phyloP scores from a whole-genome alignment of 805 yeast species.

The Metschnikowia baotianmanensis region DNA sequence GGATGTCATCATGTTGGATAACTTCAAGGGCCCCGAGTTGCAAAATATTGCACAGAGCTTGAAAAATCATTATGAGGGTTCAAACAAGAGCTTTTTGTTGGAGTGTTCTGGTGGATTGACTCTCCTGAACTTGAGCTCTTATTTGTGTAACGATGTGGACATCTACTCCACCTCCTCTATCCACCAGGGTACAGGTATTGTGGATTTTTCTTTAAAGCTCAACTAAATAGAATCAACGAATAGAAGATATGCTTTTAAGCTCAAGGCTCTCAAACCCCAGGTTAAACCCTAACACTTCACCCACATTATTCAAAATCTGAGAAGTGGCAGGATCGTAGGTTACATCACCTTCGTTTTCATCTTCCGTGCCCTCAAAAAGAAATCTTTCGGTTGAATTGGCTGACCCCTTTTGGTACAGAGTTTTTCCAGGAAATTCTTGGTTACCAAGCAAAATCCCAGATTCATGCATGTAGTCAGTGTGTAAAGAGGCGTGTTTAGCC shows the following conservation, averaged over 20 bases:
- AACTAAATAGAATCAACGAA: constrained; percentile 24
- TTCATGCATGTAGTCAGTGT: constrained; percentile 6
- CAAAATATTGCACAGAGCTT: constrained; percentile 61
- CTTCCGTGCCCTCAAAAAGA: constrained; percentile 5
- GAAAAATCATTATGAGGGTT: constrained; percentile 53
- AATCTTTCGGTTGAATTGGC: not conserved
- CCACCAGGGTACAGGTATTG: constrained; percentile 84
- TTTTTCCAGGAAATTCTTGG: constrained; percentile 2
- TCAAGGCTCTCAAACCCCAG: constrained; percentile 41
- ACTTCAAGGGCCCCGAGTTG: constrained; percentile 67
- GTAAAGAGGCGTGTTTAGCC: not conserved
- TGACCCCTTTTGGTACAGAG: not conserved
- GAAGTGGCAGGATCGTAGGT: constrained; percentile 24
- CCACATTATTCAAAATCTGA: constrained; percentile 31
- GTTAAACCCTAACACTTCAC: constrained; percentile 41
- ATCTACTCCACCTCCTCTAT: constrained; percentile 90
- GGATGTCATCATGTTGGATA: constrained; percentile 92
- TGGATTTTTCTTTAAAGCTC: constrained; percentile 84
- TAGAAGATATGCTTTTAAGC: constrained; percentile 37
- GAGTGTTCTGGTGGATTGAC: constrained; percentile 94
- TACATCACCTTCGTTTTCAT: constrained; percentile 9
- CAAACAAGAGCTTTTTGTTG: constrained; percentile 53
- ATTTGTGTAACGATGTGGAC: constrained; percentile 76
- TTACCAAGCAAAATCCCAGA: constrained; percentile 17
- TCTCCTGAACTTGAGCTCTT: constrained; percentile 59